phyloP scores from a whole-genome alignment of 331 rosid species.

The Stylosanthes scabra region DNA sequence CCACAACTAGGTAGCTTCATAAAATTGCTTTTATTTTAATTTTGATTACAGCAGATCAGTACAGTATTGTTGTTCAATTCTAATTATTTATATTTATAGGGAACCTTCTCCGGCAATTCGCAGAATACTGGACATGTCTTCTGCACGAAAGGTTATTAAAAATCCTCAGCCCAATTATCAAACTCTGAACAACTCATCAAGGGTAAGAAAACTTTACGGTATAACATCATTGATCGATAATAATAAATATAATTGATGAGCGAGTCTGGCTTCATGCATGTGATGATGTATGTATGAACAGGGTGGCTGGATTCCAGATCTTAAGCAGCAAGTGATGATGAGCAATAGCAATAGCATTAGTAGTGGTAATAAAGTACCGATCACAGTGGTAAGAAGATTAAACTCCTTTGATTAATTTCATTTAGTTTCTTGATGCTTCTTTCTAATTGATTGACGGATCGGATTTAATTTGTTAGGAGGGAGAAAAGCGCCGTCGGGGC shows the following conservation, averaged over 20 bases:
- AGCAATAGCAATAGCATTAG: background rate
- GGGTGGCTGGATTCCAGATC: conserved; percentile 1
- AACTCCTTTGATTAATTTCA: too few relatives aligned
- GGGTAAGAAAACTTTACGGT: background rate
- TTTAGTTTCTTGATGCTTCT: background rate
- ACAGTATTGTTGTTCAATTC: too few relatives aligned
- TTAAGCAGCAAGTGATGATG: too few relatives aligned
- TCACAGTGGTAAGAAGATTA: background rate
- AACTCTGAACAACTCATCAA: background rate
- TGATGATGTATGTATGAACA: background rate
- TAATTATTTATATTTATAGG: background rate
- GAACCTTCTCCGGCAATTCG: background rate
- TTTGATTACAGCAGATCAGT: too few relatives aligned
- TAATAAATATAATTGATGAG: too few relatives aligned
- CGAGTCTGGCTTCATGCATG: too few relatives aligned
- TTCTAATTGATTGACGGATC: too few relatives aligned
- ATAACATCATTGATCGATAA: too few relatives aligned
- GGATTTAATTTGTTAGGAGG: background rate
- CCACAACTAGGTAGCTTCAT: conserved; percentile 12
- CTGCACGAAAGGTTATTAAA: background rate
- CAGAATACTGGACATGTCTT: conserved; percentile 8
- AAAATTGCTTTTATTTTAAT: background rate
- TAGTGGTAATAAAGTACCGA: background rate
- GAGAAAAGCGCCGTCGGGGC: background rate
- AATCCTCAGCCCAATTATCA: background rate